Evolutionary conservation across 2,329 filamentous ascomycete species (phyloP).

Genomic region (Coniochaeta prunicola): DNA sequence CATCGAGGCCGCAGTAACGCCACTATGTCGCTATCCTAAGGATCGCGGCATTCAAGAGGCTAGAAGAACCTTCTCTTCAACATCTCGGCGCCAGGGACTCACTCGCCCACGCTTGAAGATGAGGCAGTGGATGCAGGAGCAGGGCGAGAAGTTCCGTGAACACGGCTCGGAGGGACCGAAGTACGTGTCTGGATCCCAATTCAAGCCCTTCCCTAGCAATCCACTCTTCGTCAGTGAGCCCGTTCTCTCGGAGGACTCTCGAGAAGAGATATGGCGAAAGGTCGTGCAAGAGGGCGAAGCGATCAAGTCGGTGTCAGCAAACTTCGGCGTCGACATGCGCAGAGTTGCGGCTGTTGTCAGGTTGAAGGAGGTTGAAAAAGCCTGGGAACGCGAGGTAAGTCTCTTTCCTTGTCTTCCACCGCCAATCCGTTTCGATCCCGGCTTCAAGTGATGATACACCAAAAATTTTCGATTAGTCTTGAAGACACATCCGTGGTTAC

Average conservation of each 20-base stretch:
- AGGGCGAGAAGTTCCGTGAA: constrained; percentile 8
- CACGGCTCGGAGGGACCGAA: constrained; percentile 13
- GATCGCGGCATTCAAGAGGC: background rate
- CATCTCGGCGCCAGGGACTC: background rate
- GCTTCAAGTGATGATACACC: constrained; percentile 44
- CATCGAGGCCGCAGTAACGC: background rate
- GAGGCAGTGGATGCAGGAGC: constrained; percentile 21
- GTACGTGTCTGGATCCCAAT: constrained; percentile 28
- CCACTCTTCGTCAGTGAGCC: constrained; percentile 59
- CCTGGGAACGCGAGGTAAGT: constrained; percentile 69
- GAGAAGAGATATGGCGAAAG: constrained; percentile 65
- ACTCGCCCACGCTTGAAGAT: background rate
- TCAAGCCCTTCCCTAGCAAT: constrained; percentile 69
- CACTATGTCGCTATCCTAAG: background rate
- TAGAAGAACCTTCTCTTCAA: background rate
- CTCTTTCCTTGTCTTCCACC: constrained; percentile 5
- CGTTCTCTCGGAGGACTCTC: constrained; percentile 66
- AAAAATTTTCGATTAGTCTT: constrained; percentile 99
- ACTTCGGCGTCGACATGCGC: constrained; percentile 72
- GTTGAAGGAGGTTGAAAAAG: constrained; percentile 78
- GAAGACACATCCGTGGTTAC: constrained; percentile 91
- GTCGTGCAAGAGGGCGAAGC: constrained; percentile 60
- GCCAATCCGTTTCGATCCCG: constrained; percentile 1
- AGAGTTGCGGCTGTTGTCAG: constrained; percentile 80
- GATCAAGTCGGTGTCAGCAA: constrained; percentile 69